Base-by-base conservation (phyloP, 164 flowering plant species). In the Platanus orientalis region DNA sequence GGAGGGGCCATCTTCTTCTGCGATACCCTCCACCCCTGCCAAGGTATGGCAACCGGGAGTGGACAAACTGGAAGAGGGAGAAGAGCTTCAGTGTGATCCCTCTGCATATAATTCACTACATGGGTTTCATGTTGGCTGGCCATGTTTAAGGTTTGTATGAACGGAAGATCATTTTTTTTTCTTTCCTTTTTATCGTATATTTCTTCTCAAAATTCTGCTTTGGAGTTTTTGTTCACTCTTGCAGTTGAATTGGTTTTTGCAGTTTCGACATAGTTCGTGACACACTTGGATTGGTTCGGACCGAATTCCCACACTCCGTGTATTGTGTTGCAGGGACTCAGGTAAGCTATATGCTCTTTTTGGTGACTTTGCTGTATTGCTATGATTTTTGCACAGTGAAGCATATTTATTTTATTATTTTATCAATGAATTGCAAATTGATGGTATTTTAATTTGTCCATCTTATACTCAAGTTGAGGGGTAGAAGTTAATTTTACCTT, bases 21-120 rank as follows among this genome's bases (percentile, higher is more conserved):
- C 84, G 19, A 56, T 26, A 1, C 87, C 85, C 0, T 56, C 82
- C 7, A 24, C 72, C 68, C 83, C 89, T 6, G 69, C 86, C 4
- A 86, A 81, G 64, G 94, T 90, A 50, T 95, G 97, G 97, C 92
- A 81, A 66, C 97, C 99, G 1, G 97, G 99, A 0, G 92, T 95
- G 10, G 99, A 95, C 62, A 77, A 78, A 59, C 61, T 95, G 57
- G 97, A 87, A 69, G 97, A 94, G 69, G 98, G 83, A 16, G 98
- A 90, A 72, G 97, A 87, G 82, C 90, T 89, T 52, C 86, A 87
- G 72, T 90, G 96, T 61, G 98, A 93, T 53, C 86, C 85, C 21
- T 76, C 96, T 52, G 95, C 91, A 9, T 93, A 93, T 65, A 84
- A 90, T 66, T 89, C 89, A 11, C 90, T 89, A 23, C 96, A 93